Base-by-base conservation (phyloP, 441 rosid genomes). In the Flueggea neowawraea region DNA sequence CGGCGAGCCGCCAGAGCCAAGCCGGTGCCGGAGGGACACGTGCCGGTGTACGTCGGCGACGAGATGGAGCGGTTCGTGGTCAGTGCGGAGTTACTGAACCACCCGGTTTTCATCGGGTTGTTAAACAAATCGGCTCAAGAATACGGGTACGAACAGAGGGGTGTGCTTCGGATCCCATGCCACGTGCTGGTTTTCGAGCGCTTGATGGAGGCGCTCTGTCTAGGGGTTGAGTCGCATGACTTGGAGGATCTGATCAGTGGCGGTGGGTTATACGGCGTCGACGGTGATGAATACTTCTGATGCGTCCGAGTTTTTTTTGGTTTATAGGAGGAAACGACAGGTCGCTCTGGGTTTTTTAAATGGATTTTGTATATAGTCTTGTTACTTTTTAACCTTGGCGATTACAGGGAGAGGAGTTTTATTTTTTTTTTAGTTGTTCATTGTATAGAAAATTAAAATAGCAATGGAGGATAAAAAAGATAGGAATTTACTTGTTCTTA, bases 11-110 rank as follows among this genome's bases (percentile, higher is more conserved):
- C 48, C 5, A 55, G 52, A 9, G 52, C 57, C 10, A 69, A 64
- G 57, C 15, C 69, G 0, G 97, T 88, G 5, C 95, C 97, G n/a
- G 80, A 83, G 12, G 98, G 98, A 0, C 83, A 85, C 72, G 83
- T 93, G 5, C 98, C 98, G 13, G 91, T 93, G 1, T 83, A 85
- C 76, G 98, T 93, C 10, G 98, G 98, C 0, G 97, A 88, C 39
- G 87, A 85, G 78, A 90, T 87, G 98, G 97, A 88, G 71, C 69
- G 96, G 63, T 93, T 85, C 71, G 79, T 85, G 14, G 95, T 93
- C 32, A 81, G 83, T 69, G 96, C 98, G 0, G 96, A 90, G 82
- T 47, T 88, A 14, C 75, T 93, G 53, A 93, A 93, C 69, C 98
- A 90, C n/a, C 97, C 98, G 32, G 80, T 84, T 6, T 87, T 93